Conservation (phyloP, 2,329 filamentous ascomycete genomes). For the Rhytidhysteron rufulum region DNA sequence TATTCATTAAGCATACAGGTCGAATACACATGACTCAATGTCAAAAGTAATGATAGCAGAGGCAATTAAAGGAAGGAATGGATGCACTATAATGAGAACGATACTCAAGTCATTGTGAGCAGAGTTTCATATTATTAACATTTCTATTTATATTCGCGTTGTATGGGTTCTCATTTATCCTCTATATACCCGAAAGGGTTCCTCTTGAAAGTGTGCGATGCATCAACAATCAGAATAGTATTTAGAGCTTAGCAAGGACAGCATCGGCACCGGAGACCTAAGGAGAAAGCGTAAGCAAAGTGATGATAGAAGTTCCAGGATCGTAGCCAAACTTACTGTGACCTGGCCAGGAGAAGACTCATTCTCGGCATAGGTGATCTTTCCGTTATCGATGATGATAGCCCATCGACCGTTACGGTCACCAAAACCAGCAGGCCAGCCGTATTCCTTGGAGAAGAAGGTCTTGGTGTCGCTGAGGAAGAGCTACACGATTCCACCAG, state of each 20-base stretch:
- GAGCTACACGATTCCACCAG: constrained; percentile 45
- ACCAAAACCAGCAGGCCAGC: constrained; percentile 65
- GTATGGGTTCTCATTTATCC: too few relatives aligned
- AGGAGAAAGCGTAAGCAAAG: constrained; percentile 13
- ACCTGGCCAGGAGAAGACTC: constrained; percentile 55
- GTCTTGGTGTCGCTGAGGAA: constrained; percentile 72
- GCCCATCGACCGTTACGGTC: constrained; percentile 77
- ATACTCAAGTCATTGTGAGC: too few relatives aligned
- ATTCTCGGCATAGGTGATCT: constrained; percentile 74
- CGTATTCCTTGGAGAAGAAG: constrained; percentile 73
- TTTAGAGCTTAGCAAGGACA: constrained; percentile 47
- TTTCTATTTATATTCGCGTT: too few relatives aligned
- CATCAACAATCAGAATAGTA: too few relatives aligned
- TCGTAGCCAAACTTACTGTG: constrained; percentile 34
- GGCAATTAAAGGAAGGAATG: too few relatives aligned
- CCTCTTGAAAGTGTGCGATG: too few relatives aligned
- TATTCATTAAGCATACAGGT: too few relatives aligned
- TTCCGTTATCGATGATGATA: constrained; percentile 73
- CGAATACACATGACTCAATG: too few relatives aligned
- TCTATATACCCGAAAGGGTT: too few relatives aligned
- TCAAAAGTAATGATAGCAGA: too few relatives aligned
- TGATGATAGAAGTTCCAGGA: not conserved
- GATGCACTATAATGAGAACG: too few relatives aligned
- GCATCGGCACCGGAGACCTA: constrained; percentile 48
- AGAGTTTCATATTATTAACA: too few relatives aligned